phyloP scores from a whole-genome alignment of 495 filamentous ascomycete species.

The Lepraria neglecta region DNA sequence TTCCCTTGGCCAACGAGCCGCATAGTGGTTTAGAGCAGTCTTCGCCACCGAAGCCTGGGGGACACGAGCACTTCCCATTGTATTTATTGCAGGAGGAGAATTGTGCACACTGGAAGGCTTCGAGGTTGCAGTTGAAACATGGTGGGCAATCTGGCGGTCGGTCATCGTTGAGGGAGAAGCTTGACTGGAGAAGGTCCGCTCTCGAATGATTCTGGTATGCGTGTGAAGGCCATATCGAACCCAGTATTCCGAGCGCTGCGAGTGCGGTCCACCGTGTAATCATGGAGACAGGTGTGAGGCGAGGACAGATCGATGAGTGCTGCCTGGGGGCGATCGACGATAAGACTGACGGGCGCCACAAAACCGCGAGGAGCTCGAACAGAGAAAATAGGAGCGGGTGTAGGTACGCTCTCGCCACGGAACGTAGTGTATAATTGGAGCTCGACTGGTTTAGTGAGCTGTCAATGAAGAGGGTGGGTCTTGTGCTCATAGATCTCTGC shows the following conservation, averaged over 20 bases:
- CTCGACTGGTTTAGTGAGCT: background rate
- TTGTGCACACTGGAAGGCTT: conserved; percentile 83
- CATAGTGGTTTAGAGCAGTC: conserved; percentile 86
- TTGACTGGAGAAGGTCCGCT: conserved; percentile 22
- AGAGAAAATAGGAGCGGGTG: background rate
- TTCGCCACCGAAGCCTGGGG: conserved; percentile 84
- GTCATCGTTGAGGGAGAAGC: conserved; percentile 49
- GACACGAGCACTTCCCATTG: conserved; percentile 87
- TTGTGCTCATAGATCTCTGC: conserved; percentile 11
- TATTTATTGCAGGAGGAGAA: conserved; percentile 77
- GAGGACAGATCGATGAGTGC: background rate
- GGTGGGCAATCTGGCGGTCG: conserved; percentile 56
- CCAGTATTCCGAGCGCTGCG: conserved; percentile 15
- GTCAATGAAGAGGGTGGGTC: background rate
- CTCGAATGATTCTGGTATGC: conserved; percentile 25
- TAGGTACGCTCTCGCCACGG: background rate
- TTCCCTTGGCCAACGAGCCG: conserved; percentile 75
- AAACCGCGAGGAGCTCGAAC: background rate
- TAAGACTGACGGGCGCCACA: background rate
- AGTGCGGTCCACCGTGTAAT: conserved; percentile 17
- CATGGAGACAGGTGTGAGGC: conserved; percentile 21
- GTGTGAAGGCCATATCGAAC: conserved; percentile 15
- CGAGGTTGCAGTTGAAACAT: conserved; percentile 96
- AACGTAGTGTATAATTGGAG: background rate
- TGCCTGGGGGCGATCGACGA: conserved; percentile 6